Base-by-base conservation (phyloP, 2,329 filamentous ascomycete genomes). In the Cercospora canescens region DNA sequence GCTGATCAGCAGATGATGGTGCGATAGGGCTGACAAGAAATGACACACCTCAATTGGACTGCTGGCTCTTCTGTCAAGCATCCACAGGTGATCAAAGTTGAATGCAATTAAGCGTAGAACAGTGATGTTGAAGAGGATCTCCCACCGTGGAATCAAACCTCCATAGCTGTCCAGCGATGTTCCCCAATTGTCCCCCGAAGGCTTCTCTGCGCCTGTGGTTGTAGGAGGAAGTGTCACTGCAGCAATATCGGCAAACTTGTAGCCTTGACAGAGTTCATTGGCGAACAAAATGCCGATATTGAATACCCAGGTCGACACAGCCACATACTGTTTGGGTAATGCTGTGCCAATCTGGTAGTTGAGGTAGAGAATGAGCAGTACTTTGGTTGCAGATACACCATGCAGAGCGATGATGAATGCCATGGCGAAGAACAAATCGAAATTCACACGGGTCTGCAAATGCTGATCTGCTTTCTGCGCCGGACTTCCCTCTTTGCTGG, bases 21-120 rank as follows among this genome's bases (percentile, higher is more conserved):
- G 21, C 21, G n/a, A 21, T 18, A 24, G 48, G 48, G 16, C 61
- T 32, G 14, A 26, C 8, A 32, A 12, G 34, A 21, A 54, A 14
- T 21, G 56, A 39, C 87, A 77, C 87, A 98, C 95, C 89, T 98
- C 94, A 48, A 97, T 79, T 8, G 90, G 85, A 73, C 88, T 94
- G 30, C 86, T 81, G 26, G 83, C 82, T 41, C 85, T 81, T 65
- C 87, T 84, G 69, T 91, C 88, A 2, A 91, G 79, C 73, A 92
- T 95, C 94, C 95, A 99, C 78, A 96, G 94, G 77, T 96, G 94
- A 79, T 99, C 95, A 76, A 99, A 80, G 78, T 98, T 98, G 85
- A 97, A 99, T 77, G 94, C 97, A 73, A 99, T 93, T 56, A 98
- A 84, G 5, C 95, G 89, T 63, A 99, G 82, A 28, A 98, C 90